Conservation (phyloP, 345 rosid genomes). For the Melaleuca alternifolia region DNA sequence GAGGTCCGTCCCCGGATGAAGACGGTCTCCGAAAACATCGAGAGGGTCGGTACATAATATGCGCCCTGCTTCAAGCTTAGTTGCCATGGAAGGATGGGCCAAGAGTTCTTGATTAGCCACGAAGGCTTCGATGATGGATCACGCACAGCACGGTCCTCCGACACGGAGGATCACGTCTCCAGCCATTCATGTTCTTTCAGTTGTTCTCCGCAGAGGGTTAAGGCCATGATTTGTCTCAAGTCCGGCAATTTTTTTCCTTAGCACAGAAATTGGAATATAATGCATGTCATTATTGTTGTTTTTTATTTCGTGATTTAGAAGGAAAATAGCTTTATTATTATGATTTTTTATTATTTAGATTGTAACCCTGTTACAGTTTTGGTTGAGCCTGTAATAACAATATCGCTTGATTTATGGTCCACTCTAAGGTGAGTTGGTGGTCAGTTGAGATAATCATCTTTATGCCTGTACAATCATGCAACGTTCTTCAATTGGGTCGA, state of each 20-base stretch:
- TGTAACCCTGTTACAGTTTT: neutral
- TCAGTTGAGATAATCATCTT: neutral
- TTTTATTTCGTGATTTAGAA: neutral
- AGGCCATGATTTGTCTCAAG: neutral
- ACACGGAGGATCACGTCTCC: neutral
- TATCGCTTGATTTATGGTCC: neutral
- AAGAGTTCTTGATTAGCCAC: neutral
- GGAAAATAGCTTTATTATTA: neutral
- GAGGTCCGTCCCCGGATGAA: conserved; percentile 94
- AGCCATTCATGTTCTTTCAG: neutral
- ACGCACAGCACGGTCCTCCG: neutral
- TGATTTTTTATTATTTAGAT: neutral
- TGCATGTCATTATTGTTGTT: neutral
- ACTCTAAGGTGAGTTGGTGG: neutral
- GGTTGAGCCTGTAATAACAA: neutral
- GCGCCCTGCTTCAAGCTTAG: neutral
- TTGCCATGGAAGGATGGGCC: neutral
- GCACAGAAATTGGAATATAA: neutral
- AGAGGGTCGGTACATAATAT: conserved; percentile 44
- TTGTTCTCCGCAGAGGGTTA: neutral
- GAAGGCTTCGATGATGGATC: neutral
- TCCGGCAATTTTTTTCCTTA: neutral
- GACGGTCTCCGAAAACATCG: conserved; percentile 75
- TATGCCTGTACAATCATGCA: neutral
- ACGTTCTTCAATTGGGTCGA: neutral